Percentiles rank a stretch among this genome's conserved stretches.
phyloP scores from a whole-genome alignment of 2,329 filamentous ascomycete species.

The Nectriaceae sp. region DNA sequence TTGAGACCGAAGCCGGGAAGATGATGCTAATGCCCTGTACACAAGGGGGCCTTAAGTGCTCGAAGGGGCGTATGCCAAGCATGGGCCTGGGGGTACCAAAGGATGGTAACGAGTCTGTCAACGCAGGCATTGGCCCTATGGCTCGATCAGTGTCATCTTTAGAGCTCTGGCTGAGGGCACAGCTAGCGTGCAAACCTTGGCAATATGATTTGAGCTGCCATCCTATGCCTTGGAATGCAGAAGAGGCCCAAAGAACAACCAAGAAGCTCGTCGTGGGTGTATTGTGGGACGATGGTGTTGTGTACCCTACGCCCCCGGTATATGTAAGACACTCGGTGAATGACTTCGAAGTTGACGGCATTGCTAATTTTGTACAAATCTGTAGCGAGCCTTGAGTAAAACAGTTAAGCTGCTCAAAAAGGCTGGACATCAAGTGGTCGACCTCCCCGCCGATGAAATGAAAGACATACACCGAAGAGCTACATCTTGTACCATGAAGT shows the following conservation, averaged over 20 bases:
- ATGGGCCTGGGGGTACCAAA: not conserved
- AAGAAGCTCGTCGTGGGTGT: not conserved
- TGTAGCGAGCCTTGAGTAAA: not conserved
- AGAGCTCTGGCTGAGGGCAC: not conserved
- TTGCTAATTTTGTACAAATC: too few species aligned
- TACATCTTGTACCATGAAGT: constrained; percentile 5
- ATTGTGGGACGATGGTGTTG: constrained; percentile 5
- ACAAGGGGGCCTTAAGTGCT: not conserved
- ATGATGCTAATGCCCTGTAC: too few species aligned
- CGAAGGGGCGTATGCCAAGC: not conserved
- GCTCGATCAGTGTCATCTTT: not conserved
- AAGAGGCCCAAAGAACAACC: not conserved
- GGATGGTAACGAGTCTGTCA: not conserved
- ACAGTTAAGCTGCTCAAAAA: not conserved
- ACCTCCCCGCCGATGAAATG: constrained; percentile 2
- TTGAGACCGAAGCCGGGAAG: not conserved
- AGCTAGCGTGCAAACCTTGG: not conserved
- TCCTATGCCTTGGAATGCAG: not conserved
- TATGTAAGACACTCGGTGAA: too few species aligned
- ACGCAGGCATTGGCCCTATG: not conserved
- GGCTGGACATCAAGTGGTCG: constrained; percentile 1
- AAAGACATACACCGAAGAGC: constrained; percentile 2
- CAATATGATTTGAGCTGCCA: not conserved
- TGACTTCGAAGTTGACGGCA: too few species aligned
- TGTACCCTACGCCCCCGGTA: not conserved